Conservation (phyloP, 208 protist genomes). For the Borovskyia barvae region DNA sequence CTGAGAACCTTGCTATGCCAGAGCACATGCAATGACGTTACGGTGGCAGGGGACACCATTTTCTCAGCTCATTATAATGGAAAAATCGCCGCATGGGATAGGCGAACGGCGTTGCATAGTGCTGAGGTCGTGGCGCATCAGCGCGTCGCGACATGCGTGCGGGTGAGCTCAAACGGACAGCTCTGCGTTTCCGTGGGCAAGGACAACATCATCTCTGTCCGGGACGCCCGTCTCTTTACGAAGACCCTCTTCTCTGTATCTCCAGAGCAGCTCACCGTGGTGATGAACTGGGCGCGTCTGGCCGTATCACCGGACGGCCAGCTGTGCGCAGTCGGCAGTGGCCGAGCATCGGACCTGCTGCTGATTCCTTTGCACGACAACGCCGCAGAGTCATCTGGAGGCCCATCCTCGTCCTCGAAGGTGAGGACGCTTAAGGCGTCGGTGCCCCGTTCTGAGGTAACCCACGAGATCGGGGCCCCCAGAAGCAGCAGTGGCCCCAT, state of each 20-base stretch:
- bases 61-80: constrained; percentile 77
- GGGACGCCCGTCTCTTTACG: constrained; percentile 53
- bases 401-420: neutral
- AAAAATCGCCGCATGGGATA: constrained; percentile 58
- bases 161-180: constrained; percentile 31
- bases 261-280: constrained; percentile 29
- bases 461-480: neutral
- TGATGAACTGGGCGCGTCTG: constrained; percentile 58
- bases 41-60: constrained; percentile 40
- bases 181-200: constrained; percentile 64
- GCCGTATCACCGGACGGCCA: constrained; percentile 35
- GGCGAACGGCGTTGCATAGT: constrained; percentile 25
- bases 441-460: neutral
- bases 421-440: constrained; percentile 22
- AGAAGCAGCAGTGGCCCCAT: constrained; percentile 21
- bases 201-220: constrained; percentile 51
- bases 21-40: constrained; percentile 69
- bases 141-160: constrained; percentile 56
- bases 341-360: constrained; percentile 20
- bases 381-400: neutral
- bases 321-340: constrained; percentile 51
- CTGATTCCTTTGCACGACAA: constrained; percentile 14
- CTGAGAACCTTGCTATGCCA: constrained; percentile 54
- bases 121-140: constrained; percentile 45
- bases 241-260: constrained; percentile 32